These are phyloP conservation scores for Colletotrichum sp. DNA, from an alignment of 2,329 filamentous ascomycete genomes.

Conservation along the genomic window DNA sequence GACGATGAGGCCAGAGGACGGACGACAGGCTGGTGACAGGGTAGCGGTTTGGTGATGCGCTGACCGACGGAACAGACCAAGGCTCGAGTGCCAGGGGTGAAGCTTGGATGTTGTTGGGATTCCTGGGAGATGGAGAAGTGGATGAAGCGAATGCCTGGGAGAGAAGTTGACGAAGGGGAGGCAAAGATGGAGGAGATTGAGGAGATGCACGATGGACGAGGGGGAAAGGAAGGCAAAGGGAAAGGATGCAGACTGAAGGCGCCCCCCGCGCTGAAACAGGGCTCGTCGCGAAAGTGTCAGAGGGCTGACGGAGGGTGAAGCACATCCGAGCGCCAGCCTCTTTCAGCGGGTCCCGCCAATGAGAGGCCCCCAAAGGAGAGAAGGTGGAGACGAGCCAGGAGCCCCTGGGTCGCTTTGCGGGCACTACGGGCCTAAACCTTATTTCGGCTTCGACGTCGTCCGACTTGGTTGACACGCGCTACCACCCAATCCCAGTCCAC, in stretches of 20 bases:
- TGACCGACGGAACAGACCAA: background rate
- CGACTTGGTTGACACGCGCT: slow-evolving; percentile 23
- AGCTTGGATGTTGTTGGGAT: background rate
- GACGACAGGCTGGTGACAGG: background rate
- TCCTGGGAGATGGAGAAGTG: background rate
- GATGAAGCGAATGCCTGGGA: background rate
- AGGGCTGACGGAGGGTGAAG: slow-evolving; percentile 30
- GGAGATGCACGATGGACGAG: background rate
- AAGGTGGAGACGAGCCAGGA: slow-evolving; percentile 26
- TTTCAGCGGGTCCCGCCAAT: background rate
- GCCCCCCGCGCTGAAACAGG: slow-evolving; percentile 32
- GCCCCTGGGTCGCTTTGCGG: background rate
- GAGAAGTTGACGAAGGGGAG: background rate
- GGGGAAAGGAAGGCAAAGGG: background rate
- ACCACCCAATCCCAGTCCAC: background rate
- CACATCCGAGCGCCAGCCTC: slow-evolving; percentile 25
- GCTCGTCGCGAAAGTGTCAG: slow-evolving; percentile 36
- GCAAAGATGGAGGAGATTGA: background rate
- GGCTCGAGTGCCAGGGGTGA: background rate
- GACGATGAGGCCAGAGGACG: background rate
- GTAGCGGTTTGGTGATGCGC: background rate
- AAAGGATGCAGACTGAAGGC: background rate
- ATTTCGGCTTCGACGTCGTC: slow-evolving; percentile 38
- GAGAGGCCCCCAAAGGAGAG: background rate
- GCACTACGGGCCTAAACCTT: slow-evolving; percentile 30